Base-by-base conservation (phyloP, 23 red algal genomes). In the Chondrus crispus region DNA sequence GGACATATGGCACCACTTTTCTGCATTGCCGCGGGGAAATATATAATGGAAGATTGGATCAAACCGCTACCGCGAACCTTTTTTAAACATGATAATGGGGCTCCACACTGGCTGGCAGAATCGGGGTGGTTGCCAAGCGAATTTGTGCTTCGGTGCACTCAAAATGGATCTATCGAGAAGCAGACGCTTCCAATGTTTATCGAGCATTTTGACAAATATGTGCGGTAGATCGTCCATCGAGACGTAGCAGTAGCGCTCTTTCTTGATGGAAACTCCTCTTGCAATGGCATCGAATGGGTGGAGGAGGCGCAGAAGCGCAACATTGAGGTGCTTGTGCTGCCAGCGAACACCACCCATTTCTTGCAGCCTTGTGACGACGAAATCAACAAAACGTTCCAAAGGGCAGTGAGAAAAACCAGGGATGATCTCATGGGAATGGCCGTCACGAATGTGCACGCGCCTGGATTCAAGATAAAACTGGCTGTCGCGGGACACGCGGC, bases 321-420 rank as follows among this genome's bases (percentile, higher is more conserved):
- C 24, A 76, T 76, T 76, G 71, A 76, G 71, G 44, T 76, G 37
- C n/a, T 76, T n/a, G 30, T 40, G 71, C 33, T 26, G 24, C 71
- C 11, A 76, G 5, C 71, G 19, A 38, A 76, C 5, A 46, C 71
- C 28, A 46, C 71, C 19, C 71, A 76, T 38, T 38, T 76, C 43
- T 48, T 38, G 71, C 71, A 76, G 44, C 71, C 71, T 24, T 76
- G 71, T 38, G 71, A 76, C 44, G n/a, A 38, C 39, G 39, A 8
- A n/a, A 38, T 76, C 28, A 76, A 48, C 11, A 24, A 37, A 24
- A 46, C 5, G 28, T 76, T 76, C 71, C 33, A 76, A 28, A 38
- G 43, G n/a, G n/a, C n/a, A n/a, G n/a, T n/a, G n/a, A n/a, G n/a
- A 5, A 32, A 19, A 64, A 64, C 58, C 58, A 5, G 58, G 26